A percentile compares a stretch with the other conserved stretches of the same genome.
phyloP scores from a whole-genome alignment of 495 filamentous ascomycete genomes.

The Aspergillus funiculosus region DNA sequence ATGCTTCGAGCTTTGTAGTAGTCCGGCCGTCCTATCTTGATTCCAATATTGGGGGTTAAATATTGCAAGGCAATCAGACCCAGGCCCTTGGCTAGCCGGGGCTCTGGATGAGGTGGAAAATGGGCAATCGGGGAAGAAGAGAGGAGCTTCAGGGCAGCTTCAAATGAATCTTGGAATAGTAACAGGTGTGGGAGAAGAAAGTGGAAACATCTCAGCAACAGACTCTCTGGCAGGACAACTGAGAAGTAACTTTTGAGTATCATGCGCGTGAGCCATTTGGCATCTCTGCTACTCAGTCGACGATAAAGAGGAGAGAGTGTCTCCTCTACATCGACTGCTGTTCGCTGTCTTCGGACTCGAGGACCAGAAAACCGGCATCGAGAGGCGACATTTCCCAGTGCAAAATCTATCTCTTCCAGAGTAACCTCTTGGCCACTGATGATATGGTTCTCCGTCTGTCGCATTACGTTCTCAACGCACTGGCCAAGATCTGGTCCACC shows the following conservation, averaged over 20 bases:
- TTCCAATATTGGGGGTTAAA: constrained; percentile 58
- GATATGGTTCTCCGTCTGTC: constrained; percentile 51
- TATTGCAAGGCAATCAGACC: constrained; percentile 37
- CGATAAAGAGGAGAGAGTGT: constrained; percentile 52
- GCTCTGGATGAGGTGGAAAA: constrained; percentile 39
- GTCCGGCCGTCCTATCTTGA: constrained; percentile 67
- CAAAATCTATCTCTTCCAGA: constrained; percentile 68
- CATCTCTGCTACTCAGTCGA: constrained; percentile 60
- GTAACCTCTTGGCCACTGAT: constrained; percentile 44
- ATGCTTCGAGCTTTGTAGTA: constrained; percentile 73
- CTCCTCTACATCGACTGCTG: constrained; percentile 39
- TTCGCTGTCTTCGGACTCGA: constrained; percentile 46
- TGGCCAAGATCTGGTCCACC: constrained; percentile 60
- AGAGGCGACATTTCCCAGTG: constrained; percentile 58
- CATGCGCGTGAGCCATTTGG: constrained; percentile 83
- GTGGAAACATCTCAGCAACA: constrained; percentile 48
- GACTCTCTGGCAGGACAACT: constrained; percentile 45
- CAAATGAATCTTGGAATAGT: constrained; percentile 58
- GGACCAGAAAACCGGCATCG: constrained; percentile 64
- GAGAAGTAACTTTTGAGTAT: constrained; percentile 71
- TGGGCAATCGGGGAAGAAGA: constrained; percentile 32
- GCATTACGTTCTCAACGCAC: constrained; percentile 63
- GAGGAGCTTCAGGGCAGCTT: constrained; percentile 45
- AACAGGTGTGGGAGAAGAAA: constrained; percentile 57
- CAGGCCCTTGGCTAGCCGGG: constrained; percentile 27